Base-by-base conservation (phyloP, 768 basidiomycete genomes). In the Harrya chromipes region DNA sequence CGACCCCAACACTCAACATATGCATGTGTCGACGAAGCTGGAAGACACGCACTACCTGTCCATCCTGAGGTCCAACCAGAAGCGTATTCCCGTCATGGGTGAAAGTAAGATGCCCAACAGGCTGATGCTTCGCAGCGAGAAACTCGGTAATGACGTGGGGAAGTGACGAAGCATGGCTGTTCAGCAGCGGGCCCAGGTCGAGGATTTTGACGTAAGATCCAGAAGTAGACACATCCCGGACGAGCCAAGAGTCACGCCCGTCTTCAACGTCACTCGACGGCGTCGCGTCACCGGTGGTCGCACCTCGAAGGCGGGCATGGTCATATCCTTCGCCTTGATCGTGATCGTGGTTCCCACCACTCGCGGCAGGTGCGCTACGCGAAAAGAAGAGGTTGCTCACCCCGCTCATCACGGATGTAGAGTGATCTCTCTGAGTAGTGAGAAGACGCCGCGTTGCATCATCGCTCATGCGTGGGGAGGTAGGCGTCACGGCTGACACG, bases 331-430 rank as follows among this genome's bases (percentile, higher is more conserved):
- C 40, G 46, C 4, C 37, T 29, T 46, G 54, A 49, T 52, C 57
- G 14, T 38, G 29, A 36, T 53, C 34, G 34, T 53, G 44, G 34
- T 52, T 49, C 31, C 58, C 58, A 3, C 57, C 43, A 20, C 54
- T 70, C 29, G 70, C 69, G 36, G 75, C 77, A 8, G 85, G 85
- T 1, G 84, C 83, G 58, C 83, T 85, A 63, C 78, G 71, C 42
- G 84, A 85, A 59, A 82, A 82, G 57, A 82, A 77, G 59, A 72
- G 63, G 42, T 66, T 67, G 17, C 66, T 55, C 21, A 65, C 52
- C 33, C 62, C 69, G 35, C 59, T 59, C 27, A 64, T 62, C 34
- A 56, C 49, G 47, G 65, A 55, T 24, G 57, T 24, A 26, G 45
- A 55, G 55, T 44, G 63, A 23, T 56, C 62, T 54, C 53, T 53